These are phyloP conservation scores for Myochromella boudieri DNA, from an alignment of 768 basidiomycete species.

Conservation along the genomic window DNA sequence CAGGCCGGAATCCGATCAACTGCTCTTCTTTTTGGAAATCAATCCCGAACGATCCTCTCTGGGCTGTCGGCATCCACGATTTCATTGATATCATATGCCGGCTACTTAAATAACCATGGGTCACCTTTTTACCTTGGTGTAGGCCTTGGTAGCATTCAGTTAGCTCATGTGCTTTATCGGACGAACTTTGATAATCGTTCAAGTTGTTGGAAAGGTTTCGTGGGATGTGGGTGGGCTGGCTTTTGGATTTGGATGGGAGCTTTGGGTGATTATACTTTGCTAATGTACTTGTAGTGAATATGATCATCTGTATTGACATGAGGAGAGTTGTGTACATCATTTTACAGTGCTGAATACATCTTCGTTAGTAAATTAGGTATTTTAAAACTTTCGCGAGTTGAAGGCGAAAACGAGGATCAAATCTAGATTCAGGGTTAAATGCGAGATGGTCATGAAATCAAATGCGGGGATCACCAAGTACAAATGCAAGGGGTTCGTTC, in stretches of 20 bases:
- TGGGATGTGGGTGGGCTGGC: conserved; percentile 84
- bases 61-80: conserved; percentile 74
- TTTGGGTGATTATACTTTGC: conserved; percentile 59
- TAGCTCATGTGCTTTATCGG: conserved; percentile 69
- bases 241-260: conserved; percentile 88
- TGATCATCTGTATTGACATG: not conserved
- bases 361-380: conserved; percentile 16
- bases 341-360: conserved; percentile 10
- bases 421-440: conserved; percentile 7
- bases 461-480: conserved; percentile 4
- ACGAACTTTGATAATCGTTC: conserved; percentile 75
- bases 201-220: conserved; percentile 91
- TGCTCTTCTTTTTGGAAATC: conserved; percentile 83
- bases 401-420: conserved; percentile 4
- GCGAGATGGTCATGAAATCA: not conserved
- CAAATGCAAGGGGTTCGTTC: conserved; percentile 7
- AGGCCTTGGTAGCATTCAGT: conserved; percentile 69
- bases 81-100: conserved; percentile 75
- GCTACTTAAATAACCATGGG: conserved; percentile 76
- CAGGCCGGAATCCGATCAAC: conserved; percentile 90
- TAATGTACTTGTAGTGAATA: conserved; percentile 22
- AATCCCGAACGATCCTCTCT: conserved; percentile 72
- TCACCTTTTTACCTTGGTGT: conserved; percentile 79
- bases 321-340: conserved; percentile 4
- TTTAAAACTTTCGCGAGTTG: conserved; percentile 4